Conservation (phyloP, 106 monocot genomes). For the Narthecium ossifragum region DNA sequence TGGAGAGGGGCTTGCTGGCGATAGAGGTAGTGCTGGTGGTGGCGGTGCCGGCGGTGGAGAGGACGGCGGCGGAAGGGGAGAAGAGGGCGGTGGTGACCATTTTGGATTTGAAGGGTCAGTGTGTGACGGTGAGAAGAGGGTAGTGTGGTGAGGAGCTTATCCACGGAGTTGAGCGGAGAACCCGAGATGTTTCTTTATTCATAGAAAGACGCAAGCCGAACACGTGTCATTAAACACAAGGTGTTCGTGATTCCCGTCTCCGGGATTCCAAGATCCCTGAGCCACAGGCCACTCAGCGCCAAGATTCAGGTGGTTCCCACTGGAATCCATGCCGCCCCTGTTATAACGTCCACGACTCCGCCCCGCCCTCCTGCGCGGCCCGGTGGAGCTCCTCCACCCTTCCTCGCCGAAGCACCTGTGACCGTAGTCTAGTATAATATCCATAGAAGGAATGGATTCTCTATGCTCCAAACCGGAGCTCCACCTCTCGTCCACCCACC, state of each 20-base stretch:
- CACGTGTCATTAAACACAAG: neutral
- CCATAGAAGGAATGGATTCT: neutral
- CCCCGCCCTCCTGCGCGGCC: neutral
- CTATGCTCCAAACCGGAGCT: slow-evolving; percentile 6
- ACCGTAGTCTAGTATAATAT: neutral
- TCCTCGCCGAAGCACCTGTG: neutral
- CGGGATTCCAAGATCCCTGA: neutral
- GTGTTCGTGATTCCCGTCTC: neutral
- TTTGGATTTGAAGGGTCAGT: neutral
- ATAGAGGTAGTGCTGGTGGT: slow-evolving; percentile 3
- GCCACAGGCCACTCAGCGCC: neutral
- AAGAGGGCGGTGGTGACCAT: neutral
- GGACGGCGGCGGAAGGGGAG: slow-evolving; percentile 6
- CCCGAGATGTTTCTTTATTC: neutral
- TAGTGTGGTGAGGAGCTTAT: neutral
- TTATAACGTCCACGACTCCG: neutral
- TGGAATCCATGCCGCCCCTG: neutral
- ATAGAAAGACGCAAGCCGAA: neutral
- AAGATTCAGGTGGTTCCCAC: neutral
- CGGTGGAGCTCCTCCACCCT: neutral
- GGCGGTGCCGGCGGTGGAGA: slow-evolving; percentile 7
- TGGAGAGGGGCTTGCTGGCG: neutral
- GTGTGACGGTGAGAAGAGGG: neutral
- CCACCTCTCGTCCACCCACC: slow-evolving; percentile 8
- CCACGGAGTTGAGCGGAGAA: neutral